Evolutionary conservation across 371 early-diverging fungal species (phyloP).

Genomic region (Rhizopus sp.): DNA sequence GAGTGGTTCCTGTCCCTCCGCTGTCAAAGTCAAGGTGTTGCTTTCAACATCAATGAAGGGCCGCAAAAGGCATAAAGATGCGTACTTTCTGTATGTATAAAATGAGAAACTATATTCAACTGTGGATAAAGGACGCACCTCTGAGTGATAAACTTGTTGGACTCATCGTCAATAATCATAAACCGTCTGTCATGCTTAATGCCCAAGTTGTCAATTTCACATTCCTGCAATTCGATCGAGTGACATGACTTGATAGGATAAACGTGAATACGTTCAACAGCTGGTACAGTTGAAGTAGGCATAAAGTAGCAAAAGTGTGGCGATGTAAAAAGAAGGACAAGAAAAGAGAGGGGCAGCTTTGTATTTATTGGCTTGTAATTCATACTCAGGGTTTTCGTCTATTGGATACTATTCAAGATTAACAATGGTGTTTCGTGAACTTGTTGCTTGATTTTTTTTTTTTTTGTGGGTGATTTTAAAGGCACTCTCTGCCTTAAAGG

Average conservation of each 20-base stretch:
- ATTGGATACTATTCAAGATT: no score
- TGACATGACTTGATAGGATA: slow-evolving; percentile 54
- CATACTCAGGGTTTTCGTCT: no score
- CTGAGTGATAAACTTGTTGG: slow-evolving; percentile 44
- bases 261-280: slow-evolving; percentile 31
- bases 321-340: not conserved
- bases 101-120: no score
- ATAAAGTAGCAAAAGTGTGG: slow-evolving; percentile 4
- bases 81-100: slow-evolving; percentile 31
- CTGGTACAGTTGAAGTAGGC: slow-evolving; percentile 17
- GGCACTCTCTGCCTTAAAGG: no score
- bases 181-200: slow-evolving; percentile 46
- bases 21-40: slow-evolving; percentile 30
- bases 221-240: slow-evolving; percentile 29
- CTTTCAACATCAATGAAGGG: slow-evolving; percentile 26
- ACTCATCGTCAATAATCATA: slow-evolving; percentile 40
- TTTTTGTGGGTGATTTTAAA: no score
- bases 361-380: no score
- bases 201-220: slow-evolving; percentile 38
- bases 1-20: slow-evolving; percentile 24
- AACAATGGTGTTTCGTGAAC: no score
- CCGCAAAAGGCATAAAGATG: slow-evolving; percentile 36
- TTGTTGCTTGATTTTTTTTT: no score
- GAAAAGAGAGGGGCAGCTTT: not conserved
- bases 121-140: slow-evolving; percentile 24